Base-by-base conservation (phyloP, 2,329 filamentous ascomycete species). In the Nemania sp. region DNA sequence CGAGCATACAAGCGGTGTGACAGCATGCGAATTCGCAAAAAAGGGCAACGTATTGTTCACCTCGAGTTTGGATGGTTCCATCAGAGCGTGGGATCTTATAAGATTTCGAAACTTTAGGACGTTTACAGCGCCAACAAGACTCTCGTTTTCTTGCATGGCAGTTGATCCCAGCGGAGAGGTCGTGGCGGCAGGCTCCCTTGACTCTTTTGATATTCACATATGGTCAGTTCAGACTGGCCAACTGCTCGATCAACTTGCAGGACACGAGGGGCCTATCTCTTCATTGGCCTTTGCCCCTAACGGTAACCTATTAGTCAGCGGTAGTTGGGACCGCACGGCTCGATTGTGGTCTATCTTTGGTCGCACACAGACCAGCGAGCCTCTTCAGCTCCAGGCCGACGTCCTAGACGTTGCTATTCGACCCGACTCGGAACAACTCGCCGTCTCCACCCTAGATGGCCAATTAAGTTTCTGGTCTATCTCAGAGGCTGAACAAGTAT, bases 171-270 rank as follows among this genome's bases (percentile, higher is more conserved):
- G 94, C 71, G 96, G 96, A 61, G 97, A 99, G 80, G 93, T 99
- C 8, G 92, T 99, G 2, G 97, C 95, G 67, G 96, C 96, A 10
- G 96, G 95, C 2, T 98, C 95, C 1, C 86, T 97, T 18, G 96
- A 99, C 79, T 97, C 94, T 4, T 98, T 98, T 73, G 95, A 98
- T 77, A 93, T 99, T 59, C 94, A 99, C 80, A 92, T 99, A 70
- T 99, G 96, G 96, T 98, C 93, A 5, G 97, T 99, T 3, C 96
- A 99, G 78, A 99, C 95, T 0, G 96, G 96, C 2, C 96, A 99
- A 79, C 85, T 99, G 20, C 88, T 99, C 5, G 96, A 99, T 78
- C 92, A 92, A 72, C 85, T 99, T 26, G 88, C 94, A 6, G 97
- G 96, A 0, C 96, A 99, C 74, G 95, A 99, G 81, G 96, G 95